Evolutionary conservation across 2,329 filamentous ascomycete species (phyloP), one percentile per base, ranked within the genome.

Genomic region (Stenocarpella maydis): DNA sequence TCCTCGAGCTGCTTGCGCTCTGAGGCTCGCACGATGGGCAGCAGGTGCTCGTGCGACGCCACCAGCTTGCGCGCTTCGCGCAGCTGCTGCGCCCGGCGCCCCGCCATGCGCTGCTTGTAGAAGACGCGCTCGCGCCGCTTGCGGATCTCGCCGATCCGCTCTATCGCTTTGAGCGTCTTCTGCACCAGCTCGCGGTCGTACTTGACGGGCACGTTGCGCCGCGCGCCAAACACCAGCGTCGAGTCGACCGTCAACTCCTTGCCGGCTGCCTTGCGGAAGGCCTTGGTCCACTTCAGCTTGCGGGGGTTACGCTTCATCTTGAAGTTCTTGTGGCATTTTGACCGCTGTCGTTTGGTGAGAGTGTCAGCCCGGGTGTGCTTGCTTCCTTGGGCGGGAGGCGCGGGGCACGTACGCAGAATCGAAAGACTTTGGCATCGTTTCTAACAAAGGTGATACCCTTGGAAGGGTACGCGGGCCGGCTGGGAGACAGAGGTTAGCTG

Each of bases 271-370:
- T 91, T 91, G 78, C 94, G 92, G 87, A 95, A 95, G 67, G 92
- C 89, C 85, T 97, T 97, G 71, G 94, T 97, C 95, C 95, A 97
- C 81, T 93, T 94, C 73, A 97, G 88, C 82, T 97, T 97, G 78
- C 94, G 90, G 28, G 94, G 94, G 82, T 97, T 97, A 74, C 95
- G 90, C 91, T 97, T 97, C 93, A 97, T 97, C 84, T 97, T 96
- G 89, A 97, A 97, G 63, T 77, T 78, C 77, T 90, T 90, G 82
- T 91, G 90, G 81, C 87, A 90, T 84, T 90, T 90, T 58, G 83
- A 86, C 61, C 89, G 86, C 70, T 71, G 50, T 58, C 24, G 21
- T 58, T 58, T 19, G n/a, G 12, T n/a, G 15, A 21, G 21, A 31
- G 31, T 45, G 49, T 69, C 8, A 69, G 67, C 34, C 41, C 41